phyloP scores from a whole-genome alignment of 345 rosid species.

The Turnera subulata region DNA sequence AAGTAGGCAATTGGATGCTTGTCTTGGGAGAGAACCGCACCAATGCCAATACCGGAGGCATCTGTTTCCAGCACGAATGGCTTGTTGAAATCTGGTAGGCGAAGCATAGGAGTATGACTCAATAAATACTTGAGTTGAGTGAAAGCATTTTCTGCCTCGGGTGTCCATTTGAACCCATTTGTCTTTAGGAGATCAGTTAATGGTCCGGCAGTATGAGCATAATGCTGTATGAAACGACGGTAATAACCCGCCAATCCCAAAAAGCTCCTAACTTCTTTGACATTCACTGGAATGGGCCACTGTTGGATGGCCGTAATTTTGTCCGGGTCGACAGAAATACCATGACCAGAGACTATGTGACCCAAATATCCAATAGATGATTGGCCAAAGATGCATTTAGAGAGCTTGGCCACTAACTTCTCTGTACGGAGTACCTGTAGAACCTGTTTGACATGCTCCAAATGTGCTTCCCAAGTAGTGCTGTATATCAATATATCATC shows the following conservation, averaged over 20 bases:
- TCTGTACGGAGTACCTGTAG: neutral
- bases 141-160: neutral
- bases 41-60: neutral
- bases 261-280: neutral
- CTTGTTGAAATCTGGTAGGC: neutral
- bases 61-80: neutral
- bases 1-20: neutral
- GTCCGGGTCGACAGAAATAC: neutral
- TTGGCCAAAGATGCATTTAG: too few relatives aligned
- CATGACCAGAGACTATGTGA: neutral
- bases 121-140: neutral
- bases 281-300: neutral
- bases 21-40: neutral
- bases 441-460: neutral
- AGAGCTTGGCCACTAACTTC: neutral
- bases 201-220: neutral
- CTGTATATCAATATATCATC: neutral
- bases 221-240: neutral
- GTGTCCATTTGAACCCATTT: neutral
- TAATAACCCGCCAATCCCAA: neutral
- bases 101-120: neutral
- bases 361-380: neutral
- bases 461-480: neutral
- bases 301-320: neutral
- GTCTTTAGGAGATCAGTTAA: neutral